Evolutionary conservation across 148 eudicot genomes (phyloP).

Genomic region (Talinum fruticosum): DNA sequence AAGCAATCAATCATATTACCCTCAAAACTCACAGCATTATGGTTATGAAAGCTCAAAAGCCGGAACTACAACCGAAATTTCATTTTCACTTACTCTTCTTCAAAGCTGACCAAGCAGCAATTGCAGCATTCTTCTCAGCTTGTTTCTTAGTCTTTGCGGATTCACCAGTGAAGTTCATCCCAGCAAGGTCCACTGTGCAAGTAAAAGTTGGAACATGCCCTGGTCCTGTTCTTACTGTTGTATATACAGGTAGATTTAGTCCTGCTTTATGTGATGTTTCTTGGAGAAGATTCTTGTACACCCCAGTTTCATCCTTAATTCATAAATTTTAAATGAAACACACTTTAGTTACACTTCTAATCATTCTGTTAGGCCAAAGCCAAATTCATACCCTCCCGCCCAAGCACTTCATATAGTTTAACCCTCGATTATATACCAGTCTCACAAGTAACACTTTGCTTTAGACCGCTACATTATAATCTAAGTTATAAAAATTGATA

Average conservation of each 20-base stretch:
- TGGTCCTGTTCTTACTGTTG: constrained; percentile 57
- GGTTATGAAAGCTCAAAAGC: too few relatives aligned
- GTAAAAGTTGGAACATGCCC: constrained; percentile 56
- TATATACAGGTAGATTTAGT: constrained; percentile 48
- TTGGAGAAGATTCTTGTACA: constrained; percentile 55
- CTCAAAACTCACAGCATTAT: background rate
- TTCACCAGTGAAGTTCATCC: constrained; percentile 44
- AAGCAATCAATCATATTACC: background rate
- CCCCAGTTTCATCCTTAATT: constrained; percentile 54
- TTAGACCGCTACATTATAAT: too few relatives aligned
- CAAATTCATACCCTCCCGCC: too few relatives aligned
- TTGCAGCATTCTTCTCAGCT: constrained; percentile 71
- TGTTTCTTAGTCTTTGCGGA: constrained; percentile 55
- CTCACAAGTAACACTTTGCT: too few relatives aligned
- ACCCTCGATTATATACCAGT: too few relatives aligned
- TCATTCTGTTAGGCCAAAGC: background rate
- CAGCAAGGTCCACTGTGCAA: constrained; percentile 54
- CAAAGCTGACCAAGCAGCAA: constrained; percentile 54
- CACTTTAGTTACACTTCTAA: background rate
- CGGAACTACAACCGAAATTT: too few relatives aligned
- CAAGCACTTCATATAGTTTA: too few relatives aligned
- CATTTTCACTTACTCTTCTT: constrained; percentile 26
- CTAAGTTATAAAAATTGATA: too few relatives aligned
- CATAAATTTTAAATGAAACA: background rate
- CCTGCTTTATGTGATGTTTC: constrained; percentile 61